Conservation (phyloP, 192 early-diverging fungal genomes). For the Obelidium mucronatum region DNA sequence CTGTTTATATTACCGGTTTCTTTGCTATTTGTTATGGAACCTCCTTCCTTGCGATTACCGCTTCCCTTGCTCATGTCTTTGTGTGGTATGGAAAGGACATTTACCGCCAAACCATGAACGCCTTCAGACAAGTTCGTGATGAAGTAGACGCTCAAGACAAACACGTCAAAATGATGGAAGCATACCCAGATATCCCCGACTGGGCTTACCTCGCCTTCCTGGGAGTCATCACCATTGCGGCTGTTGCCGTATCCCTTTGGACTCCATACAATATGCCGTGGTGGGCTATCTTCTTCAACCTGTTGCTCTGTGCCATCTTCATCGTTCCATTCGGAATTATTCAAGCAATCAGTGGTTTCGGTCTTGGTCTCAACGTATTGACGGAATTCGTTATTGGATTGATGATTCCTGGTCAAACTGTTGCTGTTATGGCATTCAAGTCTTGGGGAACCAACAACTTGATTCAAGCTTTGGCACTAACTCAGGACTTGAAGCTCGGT, state of each 20-base stretch:
- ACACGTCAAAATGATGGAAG: conserved; percentile 40
- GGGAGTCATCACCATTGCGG: conserved; percentile 19
- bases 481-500: conserved; percentile 67
- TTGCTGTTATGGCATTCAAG: conserved; percentile 78
- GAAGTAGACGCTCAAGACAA: conserved; percentile 54
- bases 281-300: conserved; percentile 65
- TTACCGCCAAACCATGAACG: conserved; percentile 19
- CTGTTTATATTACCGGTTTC: conserved; percentile 30
- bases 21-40: conserved; percentile 40
- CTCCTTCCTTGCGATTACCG: conserved; percentile 59
- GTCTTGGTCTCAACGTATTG: conserved; percentile 63
- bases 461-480: conserved; percentile 52
- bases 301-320: conserved; percentile 31
- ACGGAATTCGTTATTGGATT: conserved; percentile 70
- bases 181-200: conserved; percentile 53
- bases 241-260: conserved; percentile 5
- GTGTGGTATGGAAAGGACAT: conserved; percentile 51
- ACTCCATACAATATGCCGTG: conserved; percentile 75
- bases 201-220: conserved; percentile 66
- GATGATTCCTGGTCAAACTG: conserved; percentile 66
- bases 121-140: conserved; percentile 19
- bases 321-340: conserved; percentile 75
- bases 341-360: conserved; percentile 64
- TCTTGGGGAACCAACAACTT: conserved; percentile 59
- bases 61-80: conserved; percentile 63